Evolutionary conservation across 176 grass and related monocot genomes (phyloP), one percentile per base, ranked within the genome.

Genomic region (Rhynchospora pubera): DNA sequence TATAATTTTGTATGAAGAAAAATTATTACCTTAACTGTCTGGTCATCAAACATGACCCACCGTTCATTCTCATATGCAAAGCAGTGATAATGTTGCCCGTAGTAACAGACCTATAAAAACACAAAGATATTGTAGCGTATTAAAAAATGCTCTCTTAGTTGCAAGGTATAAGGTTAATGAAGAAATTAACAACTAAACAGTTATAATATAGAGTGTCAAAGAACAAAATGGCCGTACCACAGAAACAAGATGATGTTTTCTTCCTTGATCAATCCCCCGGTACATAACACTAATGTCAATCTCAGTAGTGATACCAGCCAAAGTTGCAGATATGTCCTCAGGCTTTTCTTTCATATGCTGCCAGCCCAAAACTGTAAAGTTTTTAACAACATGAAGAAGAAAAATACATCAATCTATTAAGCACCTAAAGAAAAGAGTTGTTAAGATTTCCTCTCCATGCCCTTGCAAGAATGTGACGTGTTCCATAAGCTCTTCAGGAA

Each of bases 11-110:
- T 56, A 77, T 26, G 24, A 77, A 7, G 26, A 32, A n/a, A 10
- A 53, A 1, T 61, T 70, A 84, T 63, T 32, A 99, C 96, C 96
- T 99, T 99, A 53, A 99, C 96, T 79, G 86, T 99, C 83, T 99
- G 96, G 82, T 99, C 96, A 87, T 99, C 96, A 84, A 93, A 99
- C 96, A 99, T 99, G 61, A 95, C 91, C 97, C 97, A 99, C 24
- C 81, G 82, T 51, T 88, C 93, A 87, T 91, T 86, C 86, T 99
- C 89, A 50, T 88, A 93, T 81, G 97, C 97, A 93, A 99, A 95
- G 61, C 93, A 99, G 85, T 99, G 93, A 82, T 99, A 99, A 83
- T 96, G 97, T 81, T 99, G 97, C 76, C 97, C 97, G 16, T 99
- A 99, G 79, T 99, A 99, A 89, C 97, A 99, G 72, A 99, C 91